Base-by-base conservation (phyloP, 176 grass and related monocot species). In the Avena sativa region DNA sequence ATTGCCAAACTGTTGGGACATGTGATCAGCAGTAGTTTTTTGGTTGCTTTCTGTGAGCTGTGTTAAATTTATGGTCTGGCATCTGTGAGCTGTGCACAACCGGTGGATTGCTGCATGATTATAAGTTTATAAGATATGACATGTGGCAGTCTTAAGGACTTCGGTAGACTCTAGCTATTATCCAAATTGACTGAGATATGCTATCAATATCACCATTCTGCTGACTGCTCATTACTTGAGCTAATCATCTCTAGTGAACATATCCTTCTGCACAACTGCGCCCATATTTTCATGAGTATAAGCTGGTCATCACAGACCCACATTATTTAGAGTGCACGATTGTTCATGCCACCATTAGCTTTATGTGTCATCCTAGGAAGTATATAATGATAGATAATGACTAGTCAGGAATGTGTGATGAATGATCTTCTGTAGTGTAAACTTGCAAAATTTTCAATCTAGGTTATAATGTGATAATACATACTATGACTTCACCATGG, bases 141-240 rank as follows among this genome's bases (percentile, higher is more conserved):
- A 34, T 76, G 44, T 75, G 40, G 9, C 40, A 64, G 12, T 48
- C 15, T 12, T 76, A 78, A 17, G 13, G 28, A 78, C 49, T 78
- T 43, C 2, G 44, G 2, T 74, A 4, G n/a, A 49, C 25, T 76
- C 11, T 25, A 71, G 13, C 14, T 17, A 23, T 73, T 43, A 25
- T 30, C 12, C 30, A 30, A 73, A 49, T 15, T 2, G 2, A 73
- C 79, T 86, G 56, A 52, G 71, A 79, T 87, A 60, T 20, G 4
- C 52, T 76, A 36, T 80, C 63, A 17, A 52, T 52, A 51, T 65
- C 8, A 78, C 25, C 28, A 78, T 83, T 60, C 1, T 75, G 25
- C 12, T 11, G 28, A 72, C 17, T 78, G 62, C 10, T 81, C 21
- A 32, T 74, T 16, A 4, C 3, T 21, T 84, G n/a, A 74, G 69